Base-by-base conservation (phyloP, 2,329 filamentous ascomycete species). In the Trichoderma koningiopsis region DNA sequence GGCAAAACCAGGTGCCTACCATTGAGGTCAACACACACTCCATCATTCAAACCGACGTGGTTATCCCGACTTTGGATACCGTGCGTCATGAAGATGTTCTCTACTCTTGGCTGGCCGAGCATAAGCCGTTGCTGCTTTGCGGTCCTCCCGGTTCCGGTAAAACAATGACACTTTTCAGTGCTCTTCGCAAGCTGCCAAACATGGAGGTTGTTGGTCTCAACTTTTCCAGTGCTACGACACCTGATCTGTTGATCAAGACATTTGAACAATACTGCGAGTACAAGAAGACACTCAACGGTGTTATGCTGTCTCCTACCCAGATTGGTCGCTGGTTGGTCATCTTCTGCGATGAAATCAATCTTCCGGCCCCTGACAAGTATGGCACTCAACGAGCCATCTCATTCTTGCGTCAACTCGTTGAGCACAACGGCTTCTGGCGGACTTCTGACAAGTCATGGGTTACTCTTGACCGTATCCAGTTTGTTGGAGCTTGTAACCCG, bases 191-290 rank as follows among this genome's bases (percentile, higher is more conserved):
- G 81, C 85, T 99, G 69, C 95, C 95, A 4, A 97, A 97, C 78
- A 97, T 99, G 94, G 96, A 99, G 81, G 94, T 97, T 69, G 96
- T 99, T 37, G 96, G 96, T 60, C 92, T 99, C 78, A 99, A 99
- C 82, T 99, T 99, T 80, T 99, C 96, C 5, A 99, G 96, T 75
- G 96, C 96, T 1, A 99, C 96, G 0, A 99, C 96, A 0, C 96
- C 96, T 0, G 96, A 99, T 79, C 88, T 99, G 33, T 88, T 99
- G 71, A 94, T 99, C 84, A 99, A 99, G 86, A 99, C 96, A 0
- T 97, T 99, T 74, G 96, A 99, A 82, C 96, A 99, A 79, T 97
- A 99, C 81, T 99, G 96, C 81, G 96, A 99, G 81, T 99, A 99
- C 83, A 96, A 95, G 84, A 99, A 99, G 87, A 98, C 96, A 0